Evolutionary conservation across 2,329 filamentous ascomycete genomes (phyloP).

Genomic region (Aurifilum marmelostoma): DNA sequence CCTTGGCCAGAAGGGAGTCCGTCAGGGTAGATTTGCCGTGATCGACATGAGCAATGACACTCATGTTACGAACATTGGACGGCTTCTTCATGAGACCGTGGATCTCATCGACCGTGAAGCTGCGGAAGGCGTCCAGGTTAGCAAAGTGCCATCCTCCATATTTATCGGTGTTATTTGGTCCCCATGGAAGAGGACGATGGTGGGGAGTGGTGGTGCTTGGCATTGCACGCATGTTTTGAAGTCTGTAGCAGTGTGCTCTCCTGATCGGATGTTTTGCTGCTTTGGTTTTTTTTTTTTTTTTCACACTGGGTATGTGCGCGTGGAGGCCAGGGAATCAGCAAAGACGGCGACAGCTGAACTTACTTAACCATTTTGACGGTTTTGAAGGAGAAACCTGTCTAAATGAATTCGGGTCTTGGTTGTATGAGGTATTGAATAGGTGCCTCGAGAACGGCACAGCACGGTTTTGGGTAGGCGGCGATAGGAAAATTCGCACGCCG

Average conservation of each 20-base stretch:
- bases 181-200: background rate
- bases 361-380: slow-evolving; percentile 99
- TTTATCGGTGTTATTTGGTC: slow-evolving; percentile 32
- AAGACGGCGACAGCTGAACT: slow-evolving; percentile 50
- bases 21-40: slow-evolving; percentile 99
- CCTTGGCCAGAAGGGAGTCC: slow-evolving; percentile 98
- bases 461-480: slow-evolving; percentile 22
- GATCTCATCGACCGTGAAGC: slow-evolving; percentile 98
- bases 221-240: background rate
- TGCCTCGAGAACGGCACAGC: slow-evolving; percentile 30
- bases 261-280: background rate
- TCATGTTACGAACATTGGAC: slow-evolving; percentile 72
- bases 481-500: slow-evolving; percentile 25
- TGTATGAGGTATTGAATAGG: slow-evolving; percentile 18
- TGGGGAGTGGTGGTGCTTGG: background rate
- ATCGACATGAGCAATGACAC: slow-evolving; percentile 99
- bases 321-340: slow-evolving; percentile 4
- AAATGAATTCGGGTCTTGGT: slow-evolving; percentile 34
- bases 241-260: background rate
- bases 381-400: slow-evolving; percentile 48
- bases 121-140: slow-evolving; percentile 56
- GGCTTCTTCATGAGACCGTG: slow-evolving; percentile 77
- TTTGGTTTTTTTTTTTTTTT: no score
- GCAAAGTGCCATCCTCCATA: slow-evolving; percentile 39
- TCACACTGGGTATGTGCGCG: background rate